Evolutionary conservation across 1,139 yeast genomes (phyloP).

Genomic region (Lodderomyces pseudojiufengensis): DNA sequence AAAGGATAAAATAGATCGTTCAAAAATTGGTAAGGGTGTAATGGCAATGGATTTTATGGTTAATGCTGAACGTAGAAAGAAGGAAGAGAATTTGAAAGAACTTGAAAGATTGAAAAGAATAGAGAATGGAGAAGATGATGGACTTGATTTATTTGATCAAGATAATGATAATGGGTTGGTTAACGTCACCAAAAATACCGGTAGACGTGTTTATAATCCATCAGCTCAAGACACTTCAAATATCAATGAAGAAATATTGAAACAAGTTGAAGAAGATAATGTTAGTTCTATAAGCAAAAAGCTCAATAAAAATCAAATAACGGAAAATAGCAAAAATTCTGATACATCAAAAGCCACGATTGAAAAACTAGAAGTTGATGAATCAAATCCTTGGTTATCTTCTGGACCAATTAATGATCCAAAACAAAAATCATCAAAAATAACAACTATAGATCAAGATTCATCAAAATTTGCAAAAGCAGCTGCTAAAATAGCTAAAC

Average conservation of each 20-base stretch:
- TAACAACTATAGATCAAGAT: slow-evolving; percentile 52
- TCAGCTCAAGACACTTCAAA: slow-evolving; percentile 48
- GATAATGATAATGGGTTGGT: slow-evolving; percentile 32
- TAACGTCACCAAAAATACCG: slow-evolving; percentile 58
- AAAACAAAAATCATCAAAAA: slow-evolving; percentile 49
- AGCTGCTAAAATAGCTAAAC: slow-evolving; percentile 49
- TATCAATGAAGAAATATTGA: slow-evolving; percentile 36
- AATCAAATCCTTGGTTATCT: slow-evolving; percentile 70
- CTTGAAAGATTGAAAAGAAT: slow-evolving; percentile 48
- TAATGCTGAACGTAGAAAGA: slow-evolving; percentile 70
- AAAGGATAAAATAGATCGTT: slow-evolving; percentile 31
- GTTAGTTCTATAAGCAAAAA: slow-evolving; percentile 43
- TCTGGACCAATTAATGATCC: slow-evolving; percentile 25
- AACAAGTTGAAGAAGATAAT: slow-evolving; percentile 57
- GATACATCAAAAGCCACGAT: slow-evolving; percentile 6
- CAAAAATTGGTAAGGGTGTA: slow-evolving; percentile 74
- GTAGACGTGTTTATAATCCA: slow-evolving; percentile 83
- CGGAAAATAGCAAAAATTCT: slow-evolving; percentile 5
- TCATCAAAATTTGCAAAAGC: slow-evolving; percentile 55
- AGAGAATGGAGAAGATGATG: slow-evolving; percentile 38
- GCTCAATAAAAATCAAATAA: slow-evolving; percentile 26
- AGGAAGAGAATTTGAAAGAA: slow-evolving; percentile 51
- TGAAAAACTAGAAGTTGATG: slow-evolving; percentile 19
- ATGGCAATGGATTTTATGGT: slow-evolving; percentile 93
- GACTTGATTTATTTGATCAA: slow-evolving; percentile 32